Evolutionary conservation across 352 stramenopile genomes (phyloP), one percentile per base, ranked within the genome.

Genomic region (Pythium myriotylum): DNA sequence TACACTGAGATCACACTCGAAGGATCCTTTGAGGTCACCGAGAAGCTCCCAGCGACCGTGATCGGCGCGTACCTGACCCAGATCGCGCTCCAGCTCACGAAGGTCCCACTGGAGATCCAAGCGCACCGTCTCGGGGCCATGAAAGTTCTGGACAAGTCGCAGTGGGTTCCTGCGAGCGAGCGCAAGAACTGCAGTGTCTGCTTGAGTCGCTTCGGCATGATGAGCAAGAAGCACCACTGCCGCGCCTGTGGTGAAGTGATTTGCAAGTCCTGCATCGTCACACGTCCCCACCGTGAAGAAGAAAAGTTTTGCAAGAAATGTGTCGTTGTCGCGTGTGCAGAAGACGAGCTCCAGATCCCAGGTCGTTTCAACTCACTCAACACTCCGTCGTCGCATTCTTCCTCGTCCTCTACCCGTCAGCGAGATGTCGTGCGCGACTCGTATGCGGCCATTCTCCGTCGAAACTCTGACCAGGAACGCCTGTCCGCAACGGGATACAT

Each of bases 191-290:
- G 81, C 56, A 80, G 74, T 41, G 78, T 91, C 40, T 93, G 84
- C 41, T 46, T 74, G 9, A 73, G 60, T 51, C 79, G 79, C 52
- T 93, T 93, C 47, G 70, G 67, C 13, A 74, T 91, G 56, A 56
- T 91, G n/a, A 76, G 74, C 26, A 91, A 89, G 73, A 93, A 93
- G 63, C 59, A 67, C 59, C 77, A 91, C 65, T 93, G 84, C 59
- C 80, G 79, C 46, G 73, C 78, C 24, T 93, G 84, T 39, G 84
- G 84, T 33, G 84, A 93, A 64, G 79, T 93, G 32, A 70, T 84
- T 2, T 93, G 84, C 65, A 90, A 84, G 70, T 86, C 81, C 39
- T 92, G 84, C 67, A 72, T 89, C 23, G 79, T 91, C 43, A 79
- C 64, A 23, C 81, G 79, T 0, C 43, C 59, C 12, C 33, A 58